A percentile compares a stretch with the other conserved stretches of the same genome.
These are phyloP conservation scores for Amoebophrya sp. DNA, from an alignment of 169 alveolate genomes.

Conservation along the genomic window DNA sequence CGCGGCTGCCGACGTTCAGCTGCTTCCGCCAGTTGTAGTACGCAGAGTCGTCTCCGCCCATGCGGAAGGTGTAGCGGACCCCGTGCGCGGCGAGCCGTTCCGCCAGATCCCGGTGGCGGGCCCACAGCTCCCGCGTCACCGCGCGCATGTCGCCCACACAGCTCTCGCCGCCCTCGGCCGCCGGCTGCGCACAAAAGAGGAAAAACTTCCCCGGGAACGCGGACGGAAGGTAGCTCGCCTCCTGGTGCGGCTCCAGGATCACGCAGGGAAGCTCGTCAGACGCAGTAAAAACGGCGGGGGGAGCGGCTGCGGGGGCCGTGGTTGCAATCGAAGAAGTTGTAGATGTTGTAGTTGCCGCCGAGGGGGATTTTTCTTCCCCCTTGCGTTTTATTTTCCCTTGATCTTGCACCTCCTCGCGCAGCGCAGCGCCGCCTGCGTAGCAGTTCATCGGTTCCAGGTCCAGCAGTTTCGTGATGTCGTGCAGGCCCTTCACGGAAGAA, in stretches of 20 bases:
- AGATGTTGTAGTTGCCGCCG: no score
- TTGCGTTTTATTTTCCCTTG: no score
- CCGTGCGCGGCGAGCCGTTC: not conserved
- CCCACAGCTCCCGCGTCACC: not conserved
- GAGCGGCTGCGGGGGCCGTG: no score
- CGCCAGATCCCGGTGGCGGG: not conserved
- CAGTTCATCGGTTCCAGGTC: not conserved
- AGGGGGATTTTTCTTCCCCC: no score
- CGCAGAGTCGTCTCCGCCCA: not conserved
- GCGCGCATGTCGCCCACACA: not conserved
- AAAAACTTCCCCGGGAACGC: not conserved
- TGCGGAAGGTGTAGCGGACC: not conserved
- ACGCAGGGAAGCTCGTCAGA: not conserved
- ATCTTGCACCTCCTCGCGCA: not conserved
- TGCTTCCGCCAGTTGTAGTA: not conserved
- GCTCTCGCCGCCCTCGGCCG: not conserved
- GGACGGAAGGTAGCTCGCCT: not conserved
- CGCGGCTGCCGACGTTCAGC: not conserved
- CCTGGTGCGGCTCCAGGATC: not conserved
- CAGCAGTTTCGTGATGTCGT: not conserved
- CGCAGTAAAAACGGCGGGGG: not conserved
- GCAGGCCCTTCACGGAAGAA: not conserved
- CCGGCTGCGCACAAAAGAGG: not conserved
- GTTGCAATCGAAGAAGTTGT: no score
- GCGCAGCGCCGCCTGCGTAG: not conserved